phyloP scores from a whole-genome alignment of 75 land plant species.

The Pseudotsuga menziesii region DNA sequence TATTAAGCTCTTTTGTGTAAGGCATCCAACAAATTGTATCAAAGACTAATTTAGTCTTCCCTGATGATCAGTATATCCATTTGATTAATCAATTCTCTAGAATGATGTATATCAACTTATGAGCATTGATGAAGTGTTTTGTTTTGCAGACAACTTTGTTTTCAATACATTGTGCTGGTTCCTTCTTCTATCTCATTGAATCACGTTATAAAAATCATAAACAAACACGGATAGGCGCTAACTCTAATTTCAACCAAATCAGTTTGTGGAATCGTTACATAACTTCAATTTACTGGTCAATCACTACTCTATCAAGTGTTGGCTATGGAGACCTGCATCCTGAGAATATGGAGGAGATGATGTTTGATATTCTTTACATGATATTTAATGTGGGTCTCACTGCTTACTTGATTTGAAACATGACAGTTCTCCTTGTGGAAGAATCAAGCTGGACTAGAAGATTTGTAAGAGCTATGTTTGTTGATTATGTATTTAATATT shows the following conservation, averaged over 20 bases:
- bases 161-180: too few relatives aligned
- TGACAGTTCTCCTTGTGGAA: constrained; percentile 32
- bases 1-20: too few relatives aligned
- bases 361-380: constrained; percentile 20
- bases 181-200: too few relatives aligned
- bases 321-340: constrained; percentile 40
- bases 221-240: too few relatives aligned
- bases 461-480: constrained; percentile 16
- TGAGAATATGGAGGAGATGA: constrained; percentile 23
- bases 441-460: constrained; percentile 18
- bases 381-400: constrained; percentile 25
- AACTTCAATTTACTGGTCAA: constrained; percentile 27
- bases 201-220: too few relatives aligned
- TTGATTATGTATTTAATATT: neutral
- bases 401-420: constrained; percentile 34
- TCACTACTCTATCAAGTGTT: constrained; percentile 31
- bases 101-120: too few relatives aligned
- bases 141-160: too few relatives aligned
- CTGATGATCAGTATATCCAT: too few relatives aligned
- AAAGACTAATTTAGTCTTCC: too few relatives aligned
- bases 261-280: constrained; percentile 23
- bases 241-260: constrained; percentile 18
- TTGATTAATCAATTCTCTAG: too few relatives aligned
- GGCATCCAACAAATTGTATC: too few relatives aligned
- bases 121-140: too few relatives aligned